Percentiles rank a stretch among this genome's conserved stretches.
Evolutionary conservation across 2,329 filamentous ascomycete genomes (phyloP).

Genomic region (Fusarium oxysporum): DNA sequence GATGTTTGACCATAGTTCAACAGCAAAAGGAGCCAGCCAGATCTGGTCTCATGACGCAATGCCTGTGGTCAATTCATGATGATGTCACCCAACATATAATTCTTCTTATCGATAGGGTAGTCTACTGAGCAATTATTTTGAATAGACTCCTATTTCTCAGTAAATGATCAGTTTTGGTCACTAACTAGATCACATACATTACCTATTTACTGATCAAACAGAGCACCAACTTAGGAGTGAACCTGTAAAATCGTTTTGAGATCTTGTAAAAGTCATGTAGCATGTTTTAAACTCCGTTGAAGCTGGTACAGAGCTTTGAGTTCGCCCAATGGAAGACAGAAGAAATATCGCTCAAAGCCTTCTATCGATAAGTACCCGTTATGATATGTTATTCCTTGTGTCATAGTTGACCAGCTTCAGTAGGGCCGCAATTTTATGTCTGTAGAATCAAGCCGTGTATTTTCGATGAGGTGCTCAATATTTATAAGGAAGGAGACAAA

Average conservation of each 20-base stretch:
- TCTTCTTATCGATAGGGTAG: background rate
- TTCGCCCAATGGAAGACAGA: background rate
- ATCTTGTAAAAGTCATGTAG: background rate
- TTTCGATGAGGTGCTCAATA: background rate
- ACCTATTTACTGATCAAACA: background rate
- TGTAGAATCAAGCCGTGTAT: background rate
- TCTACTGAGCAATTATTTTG: background rate
- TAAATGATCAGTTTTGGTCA: background rate
- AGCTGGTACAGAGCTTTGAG: background rate
- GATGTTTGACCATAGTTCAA: background rate
- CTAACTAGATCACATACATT: background rate
- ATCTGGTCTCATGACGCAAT: slow-evolving; percentile 37
- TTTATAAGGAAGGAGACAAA: background rate
- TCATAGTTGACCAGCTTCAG: background rate
- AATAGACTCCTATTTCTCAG: background rate
- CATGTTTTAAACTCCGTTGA: background rate
- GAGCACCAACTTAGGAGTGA: background rate
- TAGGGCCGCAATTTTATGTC: background rate
- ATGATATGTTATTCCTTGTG: background rate
- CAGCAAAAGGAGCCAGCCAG: slow-evolving; percentile 1
- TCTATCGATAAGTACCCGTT: background rate
- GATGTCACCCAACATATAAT: slow-evolving; percentile 24
- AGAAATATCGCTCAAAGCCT: background rate
- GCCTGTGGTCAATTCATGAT: slow-evolving; percentile 25
- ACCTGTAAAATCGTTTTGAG: background rate